These are phyloP conservation scores for Pholiota microspora DNA, from an alignment of 768 basidiomycete genomes.

Conservation along the genomic window DNA sequence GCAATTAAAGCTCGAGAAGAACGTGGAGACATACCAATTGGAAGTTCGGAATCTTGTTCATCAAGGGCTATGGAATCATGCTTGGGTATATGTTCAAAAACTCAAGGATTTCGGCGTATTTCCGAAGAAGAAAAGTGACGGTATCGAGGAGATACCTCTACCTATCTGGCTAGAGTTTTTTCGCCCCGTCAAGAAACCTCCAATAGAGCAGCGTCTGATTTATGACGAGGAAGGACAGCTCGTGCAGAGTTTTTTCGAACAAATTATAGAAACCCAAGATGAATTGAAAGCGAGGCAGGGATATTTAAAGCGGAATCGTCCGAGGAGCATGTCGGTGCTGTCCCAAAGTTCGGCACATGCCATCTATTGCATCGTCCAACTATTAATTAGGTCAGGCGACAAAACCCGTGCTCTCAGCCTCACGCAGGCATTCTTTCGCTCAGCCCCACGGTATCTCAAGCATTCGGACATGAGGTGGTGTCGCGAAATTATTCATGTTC, in stretches of 20 bases:
- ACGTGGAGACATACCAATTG: slow-evolving; percentile 57
- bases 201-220: slow-evolving; percentile 9
- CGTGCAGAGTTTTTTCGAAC: slow-evolving; percentile 5
- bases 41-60: slow-evolving; percentile 55
- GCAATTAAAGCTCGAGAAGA: slow-evolving; percentile 34
- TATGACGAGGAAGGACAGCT: slow-evolving; percentile 9
- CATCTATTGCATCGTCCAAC: slow-evolving; percentile 42
- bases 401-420: slow-evolving; percentile 39
- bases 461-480: slow-evolving; percentile 31
- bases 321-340: slow-evolving; percentile 24
- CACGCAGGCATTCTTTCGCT: slow-evolving; percentile 46
- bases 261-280: slow-evolving; percentile 1
- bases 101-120: slow-evolving; percentile 17
- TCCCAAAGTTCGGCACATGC: slow-evolving; percentile 38
- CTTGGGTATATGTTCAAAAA: slow-evolving; percentile 44
- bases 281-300: slow-evolving; percentile 13
- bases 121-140: slow-evolving; percentile 6
- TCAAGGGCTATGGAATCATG: slow-evolving; percentile 54
- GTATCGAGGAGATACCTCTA: slow-evolving; percentile 32
- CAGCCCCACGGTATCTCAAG: slow-evolving; percentile 43
- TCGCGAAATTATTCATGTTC: slow-evolving; percentile 55
- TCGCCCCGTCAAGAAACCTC: slow-evolving; percentile 34
- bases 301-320: slow-evolving; percentile 16
- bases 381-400: slow-evolving; percentile 43
- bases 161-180: slow-evolving; percentile 65